Conservation (phyloP, 306 rosid species). For the Pyrus betulifolia region DNA sequence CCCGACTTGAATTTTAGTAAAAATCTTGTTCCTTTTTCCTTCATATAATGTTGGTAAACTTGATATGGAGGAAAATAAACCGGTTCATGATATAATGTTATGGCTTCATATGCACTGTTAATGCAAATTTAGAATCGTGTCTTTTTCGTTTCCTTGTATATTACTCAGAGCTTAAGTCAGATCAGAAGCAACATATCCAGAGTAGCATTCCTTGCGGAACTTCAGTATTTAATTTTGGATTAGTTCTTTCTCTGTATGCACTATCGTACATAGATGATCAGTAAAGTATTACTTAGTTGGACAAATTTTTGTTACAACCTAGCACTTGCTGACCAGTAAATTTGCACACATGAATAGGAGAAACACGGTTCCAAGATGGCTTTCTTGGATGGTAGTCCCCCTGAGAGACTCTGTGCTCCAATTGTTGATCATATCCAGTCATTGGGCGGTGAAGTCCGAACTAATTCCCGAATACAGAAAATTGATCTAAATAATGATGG, state of each 20-base stretch:
- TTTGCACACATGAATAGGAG: constrained; percentile 45
- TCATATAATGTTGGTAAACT: not conserved
- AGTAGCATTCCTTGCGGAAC: not conserved
- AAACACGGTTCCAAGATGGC: constrained; percentile 99
- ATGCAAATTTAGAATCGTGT: not conserved
- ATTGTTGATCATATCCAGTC: constrained; percentile 77
- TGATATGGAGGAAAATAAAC: too few species aligned
- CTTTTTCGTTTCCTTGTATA: not conserved
- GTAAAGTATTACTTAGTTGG: not conserved
- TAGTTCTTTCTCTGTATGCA: not conserved
- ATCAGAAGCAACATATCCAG: not conserved
- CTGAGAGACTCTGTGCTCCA: constrained; percentile 94
- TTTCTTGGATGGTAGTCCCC: constrained; percentile 93
- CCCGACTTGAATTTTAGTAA: constrained; percentile 2
- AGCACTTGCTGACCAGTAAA: constrained; percentile 6
- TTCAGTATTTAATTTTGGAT: not conserved
- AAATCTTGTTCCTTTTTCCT: not conserved
- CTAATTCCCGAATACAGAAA: constrained; percentile 73
- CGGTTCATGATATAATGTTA: not conserved
- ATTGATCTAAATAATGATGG: constrained; percentile 77
- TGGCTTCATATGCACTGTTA: not conserved
- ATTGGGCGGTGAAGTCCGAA: constrained; percentile 83
- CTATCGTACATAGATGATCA: not conserved
- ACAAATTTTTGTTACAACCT: not conserved
- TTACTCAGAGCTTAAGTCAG: not conserved